These are phyloP conservation scores for Cicer bijugum DNA, from an alignment of 306 rosid species.

Conservation along the genomic window DNA sequence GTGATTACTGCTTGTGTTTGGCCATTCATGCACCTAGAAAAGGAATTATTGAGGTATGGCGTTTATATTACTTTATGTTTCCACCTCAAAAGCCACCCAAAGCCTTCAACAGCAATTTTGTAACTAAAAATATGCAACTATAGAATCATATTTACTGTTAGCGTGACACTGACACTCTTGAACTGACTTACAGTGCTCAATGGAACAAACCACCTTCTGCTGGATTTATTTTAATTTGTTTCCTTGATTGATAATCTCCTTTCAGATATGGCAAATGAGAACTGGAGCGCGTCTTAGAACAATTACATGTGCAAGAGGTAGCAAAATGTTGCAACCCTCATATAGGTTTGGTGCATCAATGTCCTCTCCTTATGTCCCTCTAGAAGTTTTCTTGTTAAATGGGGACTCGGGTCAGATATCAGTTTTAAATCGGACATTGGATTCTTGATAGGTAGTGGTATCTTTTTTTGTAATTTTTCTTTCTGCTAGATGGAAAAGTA, in stretches of 20 bases:
- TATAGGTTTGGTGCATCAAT: constrained; percentile 79
- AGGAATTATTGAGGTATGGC: constrained; percentile 84
- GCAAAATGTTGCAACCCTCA: constrained; percentile 89
- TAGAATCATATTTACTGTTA: constrained; percentile 2
- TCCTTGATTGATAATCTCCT: constrained; percentile 17
- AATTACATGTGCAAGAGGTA: constrained; percentile 76
- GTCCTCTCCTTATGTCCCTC: constrained; percentile 75
- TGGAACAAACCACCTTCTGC: constrained; percentile 17
- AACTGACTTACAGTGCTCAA: constrained; percentile 27
- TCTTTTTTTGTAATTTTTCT: not conserved
- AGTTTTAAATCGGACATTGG: constrained; percentile 68
- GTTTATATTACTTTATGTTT: constrained; percentile 20
- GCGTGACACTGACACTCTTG: not conserved
- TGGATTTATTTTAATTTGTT: not conserved
- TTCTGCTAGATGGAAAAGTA: not conserved
- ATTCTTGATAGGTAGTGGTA: constrained; percentile 43
- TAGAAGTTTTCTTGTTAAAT: constrained; percentile 91
- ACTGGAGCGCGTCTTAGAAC: constrained; percentile 94
- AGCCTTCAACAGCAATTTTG: constrained; percentile 14
- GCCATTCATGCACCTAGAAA: constrained; percentile 97
- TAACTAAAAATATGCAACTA: constrained; percentile 8
- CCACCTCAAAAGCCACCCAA: constrained; percentile 9
- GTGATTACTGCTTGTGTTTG: constrained; percentile 95
- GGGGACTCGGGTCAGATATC: constrained; percentile 94
- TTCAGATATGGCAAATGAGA: constrained; percentile 99